These are phyloP conservation scores for Candida tallmaniae DNA, from an alignment of 805 yeast species.

Conservation along the genomic window DNA sequence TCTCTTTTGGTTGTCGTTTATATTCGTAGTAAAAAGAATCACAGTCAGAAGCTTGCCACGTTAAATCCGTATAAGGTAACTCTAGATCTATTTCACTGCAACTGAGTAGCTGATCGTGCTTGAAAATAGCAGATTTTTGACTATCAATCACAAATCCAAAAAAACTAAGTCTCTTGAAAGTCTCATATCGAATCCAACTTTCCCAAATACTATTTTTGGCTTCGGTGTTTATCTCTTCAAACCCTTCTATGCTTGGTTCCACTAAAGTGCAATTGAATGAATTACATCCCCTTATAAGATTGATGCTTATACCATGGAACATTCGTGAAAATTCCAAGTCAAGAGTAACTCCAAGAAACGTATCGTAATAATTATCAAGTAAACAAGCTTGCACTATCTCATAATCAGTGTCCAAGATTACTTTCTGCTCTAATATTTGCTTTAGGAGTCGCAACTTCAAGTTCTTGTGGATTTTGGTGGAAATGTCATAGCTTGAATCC, in stretches of 20 bases:
- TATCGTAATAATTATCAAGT: not conserved
- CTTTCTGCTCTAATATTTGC: not conserved
- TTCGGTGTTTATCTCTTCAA: not conserved
- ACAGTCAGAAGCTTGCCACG: constrained; percentile 34
- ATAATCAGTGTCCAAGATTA: constrained; percentile 11
- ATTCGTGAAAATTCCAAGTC: not conserved
- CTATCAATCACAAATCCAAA: not conserved
- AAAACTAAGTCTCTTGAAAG: not conserved
- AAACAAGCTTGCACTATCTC: not conserved
- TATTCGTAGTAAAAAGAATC: constrained; percentile 18
- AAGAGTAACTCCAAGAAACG: not conserved
- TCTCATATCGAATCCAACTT: not conserved
- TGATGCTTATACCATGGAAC: not conserved
- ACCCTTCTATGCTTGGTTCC: not conserved
- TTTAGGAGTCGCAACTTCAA: constrained; percentile 22
- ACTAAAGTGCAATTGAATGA: not conserved
- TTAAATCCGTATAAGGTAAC: constrained; percentile 42
- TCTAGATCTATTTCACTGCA: constrained; percentile 42
- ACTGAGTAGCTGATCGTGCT: constrained; percentile 26
- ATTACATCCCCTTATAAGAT: not conserved
- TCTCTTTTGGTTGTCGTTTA: constrained; percentile 21
- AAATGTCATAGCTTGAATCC: constrained; percentile 1
- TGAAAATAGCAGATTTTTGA: constrained; percentile 21
- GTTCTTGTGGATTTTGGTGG: constrained; percentile 5
- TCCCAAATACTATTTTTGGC: not conserved